Base-by-base conservation (phyloP, 2,329 filamentous ascomycete genomes). In the Beauveria sp. region DNA sequence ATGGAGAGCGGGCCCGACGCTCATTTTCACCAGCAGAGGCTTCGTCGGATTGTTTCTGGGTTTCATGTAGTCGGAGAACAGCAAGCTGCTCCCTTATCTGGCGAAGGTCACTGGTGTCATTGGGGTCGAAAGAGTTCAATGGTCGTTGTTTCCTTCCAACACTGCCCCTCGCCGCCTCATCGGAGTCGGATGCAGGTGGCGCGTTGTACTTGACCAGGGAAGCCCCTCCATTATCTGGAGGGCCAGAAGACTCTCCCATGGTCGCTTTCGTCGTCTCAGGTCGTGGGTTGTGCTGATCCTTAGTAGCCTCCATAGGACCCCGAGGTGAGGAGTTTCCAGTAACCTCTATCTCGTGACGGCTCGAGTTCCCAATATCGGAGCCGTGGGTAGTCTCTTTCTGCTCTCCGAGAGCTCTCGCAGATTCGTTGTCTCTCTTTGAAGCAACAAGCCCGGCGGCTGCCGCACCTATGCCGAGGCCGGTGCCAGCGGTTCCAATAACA, bases 31-130 rank as follows among this genome's bases (percentile, higher is more conserved):
- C 24, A 5, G 38, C 10, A 8, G 14, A 9, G 6, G 48, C 6
- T 7, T 40, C 46, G 12, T 18, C 24, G 9, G 20, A 16, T 12
- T 53, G 46, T 64, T 65, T 46, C 62, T 69, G 24, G 51, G 72
- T 69, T 22, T 71, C 69, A 64, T 49, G 34, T 12, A 65, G 58
- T 34, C 74, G 74, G 66, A 79, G 74, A 38, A 78, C 75, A 20
- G 80, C 76, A 34, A 82, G 70, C 66, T 83, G 76, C 26, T 81
- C 77, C 66, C 82, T 81, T 48, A 84, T 70, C 10, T 79, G 77
- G 61, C 74, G 76, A 18, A 85, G 65, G 18, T 79, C 79, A 34
- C 75, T 76, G 3, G 80, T 75, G 65, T 85, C 78, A 31, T 79
- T 84, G 6, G 82, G 82, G 62, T 83, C 75, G 64, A 85, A 85